Conservation (phyloP, 164 flowering plant genomes). For the Aristolochia contorta region DNA sequence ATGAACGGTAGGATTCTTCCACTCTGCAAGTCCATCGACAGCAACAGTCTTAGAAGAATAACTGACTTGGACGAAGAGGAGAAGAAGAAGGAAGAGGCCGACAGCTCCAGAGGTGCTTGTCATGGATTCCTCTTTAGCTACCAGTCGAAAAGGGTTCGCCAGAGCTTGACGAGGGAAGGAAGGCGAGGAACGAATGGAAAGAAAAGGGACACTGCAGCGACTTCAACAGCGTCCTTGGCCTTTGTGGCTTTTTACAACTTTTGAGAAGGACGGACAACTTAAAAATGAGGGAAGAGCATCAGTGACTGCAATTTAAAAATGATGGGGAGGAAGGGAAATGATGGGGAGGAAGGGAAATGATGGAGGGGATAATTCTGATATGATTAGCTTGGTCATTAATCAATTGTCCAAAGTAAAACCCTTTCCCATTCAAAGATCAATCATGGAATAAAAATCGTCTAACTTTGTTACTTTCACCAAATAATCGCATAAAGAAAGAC, state of each 20-base stretch:
- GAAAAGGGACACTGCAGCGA: not conserved
- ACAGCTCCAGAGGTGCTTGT: conserved; percentile 14
- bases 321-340: not conserved
- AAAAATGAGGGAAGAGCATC: not conserved
- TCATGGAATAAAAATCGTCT: too few relatives aligned
- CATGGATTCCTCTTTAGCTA: conserved; percentile 10
- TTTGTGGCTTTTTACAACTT: not conserved
- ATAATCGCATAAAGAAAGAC: too few relatives aligned
- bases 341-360: not conserved
- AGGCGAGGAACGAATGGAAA: not conserved
- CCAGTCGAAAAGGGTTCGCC: not conserved
- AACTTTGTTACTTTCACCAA: too few relatives aligned
- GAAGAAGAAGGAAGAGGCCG: conserved; percentile 12
- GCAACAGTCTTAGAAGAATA: conserved; percentile 41
- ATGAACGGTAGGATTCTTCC: conserved; percentile 55
- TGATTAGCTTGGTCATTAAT: not conserved
- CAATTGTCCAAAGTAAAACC: too few relatives aligned
- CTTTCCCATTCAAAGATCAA: too few relatives aligned
- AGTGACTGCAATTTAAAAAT: not conserved
- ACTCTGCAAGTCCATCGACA: conserved; percentile 63
- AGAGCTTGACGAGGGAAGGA: not conserved
- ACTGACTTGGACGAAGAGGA: conserved; percentile 20
- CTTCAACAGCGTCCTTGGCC: not conserved
- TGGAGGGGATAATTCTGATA: not conserved
- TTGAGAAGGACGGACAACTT: not conserved